Base-by-base conservation (phyloP, 768 basidiomycete genomes). In the Gymnopilus junonius region DNA sequence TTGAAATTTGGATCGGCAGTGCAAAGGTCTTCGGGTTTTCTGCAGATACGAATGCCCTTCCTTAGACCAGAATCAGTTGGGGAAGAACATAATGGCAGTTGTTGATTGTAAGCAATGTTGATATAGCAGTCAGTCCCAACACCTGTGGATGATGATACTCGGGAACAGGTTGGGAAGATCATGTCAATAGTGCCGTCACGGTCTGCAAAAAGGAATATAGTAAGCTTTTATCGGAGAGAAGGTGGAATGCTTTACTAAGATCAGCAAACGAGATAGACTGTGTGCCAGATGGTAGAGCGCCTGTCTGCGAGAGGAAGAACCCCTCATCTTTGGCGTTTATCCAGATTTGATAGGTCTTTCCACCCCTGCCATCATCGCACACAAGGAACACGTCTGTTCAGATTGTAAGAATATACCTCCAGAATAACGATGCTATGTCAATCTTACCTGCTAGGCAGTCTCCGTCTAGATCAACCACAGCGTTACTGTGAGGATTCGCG, bases 101-200 rank as follows among this genome's bases (percentile, higher is more conserved):
- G 97, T 65, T 89, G 83, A 74, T 99, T 99, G 77, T 94, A 98
- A 4, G 89, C 96, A 59, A 99, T 91, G 71, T 96, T 97, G 75
- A 99, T 85, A 54, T 79, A 80, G 73, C 97, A 99, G 40, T 86
- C 83, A 2, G 79, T 78, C 11, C 95, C 95, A 0, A 92, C 76
- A 2, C 95, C 95, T 0, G 83, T 87, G 1, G 83, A 79, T 1
- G 80, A 73, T 0, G 91, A 89, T n/a, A 93, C 86, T 2, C 82
- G 84, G 0, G 80, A 76, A 72, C 97, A 99, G 0, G 92, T 92
- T 0, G 93, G 85, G 71, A 98, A 94, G 46, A 99, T 82, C 84
- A 99, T 88, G 74, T 99, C 97, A 32, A 99, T 92, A 0, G 97
- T 96, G 1, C 97, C 97, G 69, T 99, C 97, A 7, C 97, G 88